Percentiles rank a stretch among this genome's conserved stretches.
Evolutionary conservation across 2,329 filamentous ascomycete species (phyloP).

Genomic region (Fusarium verrucosum): DNA sequence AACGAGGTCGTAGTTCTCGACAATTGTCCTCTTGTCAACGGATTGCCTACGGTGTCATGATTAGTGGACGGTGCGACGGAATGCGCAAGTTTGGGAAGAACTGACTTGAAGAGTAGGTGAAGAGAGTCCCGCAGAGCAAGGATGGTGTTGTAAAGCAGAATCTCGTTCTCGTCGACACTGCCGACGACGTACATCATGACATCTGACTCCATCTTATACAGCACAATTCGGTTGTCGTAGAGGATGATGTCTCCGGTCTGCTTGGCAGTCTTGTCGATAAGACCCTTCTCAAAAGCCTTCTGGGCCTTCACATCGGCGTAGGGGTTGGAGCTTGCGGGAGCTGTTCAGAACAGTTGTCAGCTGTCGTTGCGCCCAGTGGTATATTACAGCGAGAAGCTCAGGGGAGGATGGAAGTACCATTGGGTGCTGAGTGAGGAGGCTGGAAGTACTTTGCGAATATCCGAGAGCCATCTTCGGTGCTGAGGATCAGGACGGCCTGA

Average conservation of each 20-base stretch:
- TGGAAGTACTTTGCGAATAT: constrained; percentile 95
- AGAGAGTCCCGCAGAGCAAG: constrained; percentile 89
- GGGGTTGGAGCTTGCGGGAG: constrained; percentile 68
- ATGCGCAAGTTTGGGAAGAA: constrained; percentile 1
- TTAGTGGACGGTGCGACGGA: constrained; percentile 6
- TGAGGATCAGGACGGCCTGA: constrained; percentile 80
- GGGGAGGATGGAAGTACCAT: constrained; percentile 45
- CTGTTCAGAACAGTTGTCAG: constrained; percentile 42
- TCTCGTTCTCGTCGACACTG: constrained; percentile 92
- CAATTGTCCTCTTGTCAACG: constrained; percentile 95
- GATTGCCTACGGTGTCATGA: constrained; percentile 72
- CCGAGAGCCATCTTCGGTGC: constrained; percentile 86
- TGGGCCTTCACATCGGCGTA: constrained; percentile 93
- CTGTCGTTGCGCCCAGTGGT: constrained; percentile 39
- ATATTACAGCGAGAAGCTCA: constrained; percentile 26
- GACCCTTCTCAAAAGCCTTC: constrained; percentile 95
- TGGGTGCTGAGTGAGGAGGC: constrained; percentile 63
- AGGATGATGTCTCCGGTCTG: constrained; percentile 95
- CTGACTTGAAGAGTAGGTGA: constrained; percentile 90
- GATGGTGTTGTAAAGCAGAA: constrained; percentile 93
- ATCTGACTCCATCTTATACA: constrained; percentile 98
- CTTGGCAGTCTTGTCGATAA: constrained; percentile 95
- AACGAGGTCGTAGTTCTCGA: constrained; percentile 98
- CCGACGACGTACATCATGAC: constrained; percentile 96
- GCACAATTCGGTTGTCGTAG: constrained; percentile 94